Evolutionary conservation across 2,329 filamentous ascomycete genomes (phyloP), one percentile per base, ranked within the genome.

Genomic region (Achaetomium macrosporum): DNA sequence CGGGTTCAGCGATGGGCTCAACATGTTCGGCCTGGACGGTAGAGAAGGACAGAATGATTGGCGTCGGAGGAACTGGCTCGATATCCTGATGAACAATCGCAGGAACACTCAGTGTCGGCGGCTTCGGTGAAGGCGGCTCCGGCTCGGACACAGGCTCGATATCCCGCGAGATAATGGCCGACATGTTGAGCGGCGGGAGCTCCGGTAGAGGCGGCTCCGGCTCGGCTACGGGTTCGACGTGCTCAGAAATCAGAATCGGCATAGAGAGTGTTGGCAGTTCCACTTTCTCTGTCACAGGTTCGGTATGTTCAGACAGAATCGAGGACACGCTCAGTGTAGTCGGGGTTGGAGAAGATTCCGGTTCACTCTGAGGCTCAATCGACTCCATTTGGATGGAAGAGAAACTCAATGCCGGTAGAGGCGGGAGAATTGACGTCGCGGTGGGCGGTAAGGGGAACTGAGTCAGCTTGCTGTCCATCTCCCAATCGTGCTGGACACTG

Each of bases 381-480:
- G 68, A 59, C 60, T 79, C 70, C 2, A 68, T 66, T 36, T 73
- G 69, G 16, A 81, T 72, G 1, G 57, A 60, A 1, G 77, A 78
- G 35, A 79, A 63, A 41, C 63, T 70, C 30, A 79, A 65, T 0
- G 66, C 61, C 5, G 71, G 69, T 1, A 64, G 61, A 10, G 65
- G 59, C 1, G 66, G 62, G 17, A 67, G 50, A 37, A 70, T 63
- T 10, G 66, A 55, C 2, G 69, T 62, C n/a, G 73, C 71, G 0
- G 69, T 69, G 1, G 78, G 78, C 5, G 79, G 79, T 12, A 75
- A 71, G 2, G 79, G 78, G 68, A 82, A 81, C 58, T 75, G 73
- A 15, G 74, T 73, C 45, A 83, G 67, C 59, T 76, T 78, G 52
- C 75, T 72, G 16, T 74, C 74, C 64, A 81, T 72, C 20, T 76